Conservation (phyloP, 768 basidiomycete species). For the Gloeostereum incarnatum region DNA sequence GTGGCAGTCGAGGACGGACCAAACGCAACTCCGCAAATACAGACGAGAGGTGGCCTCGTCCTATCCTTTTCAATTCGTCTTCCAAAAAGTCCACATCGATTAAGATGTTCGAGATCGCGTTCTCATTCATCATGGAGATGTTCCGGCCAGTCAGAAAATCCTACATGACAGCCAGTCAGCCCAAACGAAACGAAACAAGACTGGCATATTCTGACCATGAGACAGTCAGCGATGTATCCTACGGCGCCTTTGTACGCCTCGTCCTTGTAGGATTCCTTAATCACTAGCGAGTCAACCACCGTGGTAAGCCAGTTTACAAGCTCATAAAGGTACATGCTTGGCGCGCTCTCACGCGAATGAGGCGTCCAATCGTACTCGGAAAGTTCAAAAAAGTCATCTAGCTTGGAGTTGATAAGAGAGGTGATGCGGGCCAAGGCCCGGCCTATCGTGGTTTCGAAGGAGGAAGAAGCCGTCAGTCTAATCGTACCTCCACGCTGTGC, state of each 20-base stretch:
- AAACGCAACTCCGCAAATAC: constrained; percentile 75
- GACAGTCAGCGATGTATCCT: constrained; percentile 76
- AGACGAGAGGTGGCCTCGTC: constrained; percentile 55
- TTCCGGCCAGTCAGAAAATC: constrained; percentile 71
- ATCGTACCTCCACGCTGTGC: constrained; percentile 80
- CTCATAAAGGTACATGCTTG: constrained; percentile 93
- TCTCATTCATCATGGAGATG: constrained; percentile 77
- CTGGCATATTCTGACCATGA: constrained; percentile 88
- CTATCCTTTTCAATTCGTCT: constrained; percentile 72
- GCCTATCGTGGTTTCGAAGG: constrained; percentile 63
- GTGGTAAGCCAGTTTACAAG: constrained; percentile 95
- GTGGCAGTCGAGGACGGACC: constrained; percentile 33
- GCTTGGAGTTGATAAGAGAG: constrained; percentile 78
- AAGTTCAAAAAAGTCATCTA: constrained; percentile 92
- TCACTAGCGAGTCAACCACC: constrained; percentile 81
- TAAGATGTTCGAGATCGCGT: constrained; percentile 77
- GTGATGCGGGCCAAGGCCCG: constrained; percentile 71
- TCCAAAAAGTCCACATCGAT: constrained; percentile 87
- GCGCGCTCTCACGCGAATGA: constrained; percentile 54
- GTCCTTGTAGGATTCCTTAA: constrained; percentile 82
- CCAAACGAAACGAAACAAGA: neutral
- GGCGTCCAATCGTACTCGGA: constrained; percentile 96
- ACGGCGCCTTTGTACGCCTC: constrained; percentile 85
- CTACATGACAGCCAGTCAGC: constrained; percentile 26
- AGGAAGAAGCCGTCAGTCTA: constrained; percentile 46